Evolutionary conservation across 1,284 basidiomycete genomes (phyloP).

Genomic region (Cutaneotrichosporon mucoides): DNA sequence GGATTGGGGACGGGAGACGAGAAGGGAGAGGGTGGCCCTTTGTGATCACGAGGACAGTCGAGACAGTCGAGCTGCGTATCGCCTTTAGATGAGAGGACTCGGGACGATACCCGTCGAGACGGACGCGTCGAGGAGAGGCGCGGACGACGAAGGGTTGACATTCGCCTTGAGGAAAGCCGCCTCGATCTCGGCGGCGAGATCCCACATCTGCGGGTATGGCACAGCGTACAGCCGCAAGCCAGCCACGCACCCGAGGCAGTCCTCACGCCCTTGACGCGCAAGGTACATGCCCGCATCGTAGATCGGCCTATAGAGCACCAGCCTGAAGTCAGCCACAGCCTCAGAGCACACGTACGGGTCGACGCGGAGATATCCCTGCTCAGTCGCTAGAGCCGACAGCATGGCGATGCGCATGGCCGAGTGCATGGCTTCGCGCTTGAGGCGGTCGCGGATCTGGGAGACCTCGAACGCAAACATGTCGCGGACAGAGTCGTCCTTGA

Average conservation of each 20-base stretch:
- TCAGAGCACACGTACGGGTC: conserved; percentile 51
- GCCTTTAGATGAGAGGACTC: no score
- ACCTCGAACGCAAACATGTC: conserved; percentile 51
- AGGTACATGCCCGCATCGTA: conserved; percentile 77
- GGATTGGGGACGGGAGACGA: no score
- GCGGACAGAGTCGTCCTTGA: conserved; percentile 52
- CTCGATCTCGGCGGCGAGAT: conserved; percentile 61
- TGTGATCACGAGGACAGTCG: no score
- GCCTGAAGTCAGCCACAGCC: conserved; percentile 48
- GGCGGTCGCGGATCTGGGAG: conserved; percentile 62
- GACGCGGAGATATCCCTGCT: conserved; percentile 68
- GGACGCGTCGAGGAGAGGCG: not conserved
- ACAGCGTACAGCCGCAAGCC: conserved; percentile 76
- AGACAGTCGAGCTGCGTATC: no score
- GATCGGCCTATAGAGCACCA: conserved; percentile 72
- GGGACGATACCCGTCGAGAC: not conserved
- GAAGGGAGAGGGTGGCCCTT: no score
- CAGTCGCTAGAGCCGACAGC: conserved; percentile 69
- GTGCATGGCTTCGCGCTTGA: conserved; percentile 74
- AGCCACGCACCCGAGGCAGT: conserved; percentile 73
- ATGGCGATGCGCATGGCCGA: conserved; percentile 74
- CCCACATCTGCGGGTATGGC: conserved; percentile 68
- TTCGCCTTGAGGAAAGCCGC: conserved; percentile 6
- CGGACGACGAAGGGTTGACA: not conserved
- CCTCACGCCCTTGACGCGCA: conserved; percentile 71